Conservation (phyloP, 805 yeast genomes). For the Sungouiozyma ichnusensis region DNA sequence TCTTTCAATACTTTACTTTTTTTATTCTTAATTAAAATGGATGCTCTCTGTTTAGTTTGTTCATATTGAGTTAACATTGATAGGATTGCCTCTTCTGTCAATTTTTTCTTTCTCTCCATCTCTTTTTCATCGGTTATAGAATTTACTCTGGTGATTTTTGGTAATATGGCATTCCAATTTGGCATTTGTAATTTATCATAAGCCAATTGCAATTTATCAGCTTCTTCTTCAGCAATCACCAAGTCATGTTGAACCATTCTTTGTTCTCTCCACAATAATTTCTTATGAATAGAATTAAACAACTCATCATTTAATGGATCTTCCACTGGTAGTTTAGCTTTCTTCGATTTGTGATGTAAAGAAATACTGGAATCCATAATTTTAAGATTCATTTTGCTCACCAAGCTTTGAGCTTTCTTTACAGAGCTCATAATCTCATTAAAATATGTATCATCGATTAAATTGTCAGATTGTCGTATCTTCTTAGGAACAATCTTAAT, state of each 20-base stretch:
- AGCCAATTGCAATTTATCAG: conserved; percentile 37
- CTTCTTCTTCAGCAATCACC: conserved; percentile 39
- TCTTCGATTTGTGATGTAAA: too few relatives aligned
- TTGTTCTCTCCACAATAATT: conserved; percentile 56
- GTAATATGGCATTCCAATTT: conserved; percentile 40
- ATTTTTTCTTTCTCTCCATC: conserved; percentile 37
- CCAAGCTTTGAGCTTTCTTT: conserved; percentile 8
- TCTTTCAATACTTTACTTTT: conserved; percentile 5
- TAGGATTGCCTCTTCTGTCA: conserved; percentile 42
- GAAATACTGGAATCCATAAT: too few relatives aligned
- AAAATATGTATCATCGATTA: not conserved
- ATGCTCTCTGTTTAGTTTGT: conserved; percentile 16
- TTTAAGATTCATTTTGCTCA: conserved; percentile 2
- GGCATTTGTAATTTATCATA: conserved; percentile 35
- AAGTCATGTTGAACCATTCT: conserved; percentile 46
- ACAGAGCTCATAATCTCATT: not conserved
- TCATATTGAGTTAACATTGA: conserved; percentile 24
- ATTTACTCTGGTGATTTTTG: conserved; percentile 39
- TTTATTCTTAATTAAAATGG: conserved; percentile 11
- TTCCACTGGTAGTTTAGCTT: conserved; percentile 1
- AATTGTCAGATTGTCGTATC: not conserved
- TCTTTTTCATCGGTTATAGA: conserved; percentile 42
- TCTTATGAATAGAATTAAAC: conserved; percentile 41
- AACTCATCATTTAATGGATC: conserved; percentile 41
- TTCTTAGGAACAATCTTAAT: not conserved